phyloP scores from a whole-genome alignment of 208 protist genomes.

The Blechomonas ayalai region DNA sequence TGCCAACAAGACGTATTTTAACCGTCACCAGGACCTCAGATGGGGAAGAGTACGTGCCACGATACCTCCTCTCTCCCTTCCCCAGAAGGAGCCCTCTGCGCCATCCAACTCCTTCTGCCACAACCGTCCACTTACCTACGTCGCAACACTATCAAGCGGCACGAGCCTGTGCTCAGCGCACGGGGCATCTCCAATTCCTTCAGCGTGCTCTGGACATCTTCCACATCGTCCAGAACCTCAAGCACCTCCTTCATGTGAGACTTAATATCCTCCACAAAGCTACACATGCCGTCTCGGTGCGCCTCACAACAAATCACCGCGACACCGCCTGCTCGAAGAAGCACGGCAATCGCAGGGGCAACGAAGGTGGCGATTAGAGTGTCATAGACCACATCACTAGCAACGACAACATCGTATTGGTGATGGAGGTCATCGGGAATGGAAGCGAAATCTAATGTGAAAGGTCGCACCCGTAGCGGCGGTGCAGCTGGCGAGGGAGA shows the following conservation, averaged over 20 bases:
- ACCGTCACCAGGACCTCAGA: not conserved
- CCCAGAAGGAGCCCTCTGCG: too few species aligned
- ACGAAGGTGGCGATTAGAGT: conserved; percentile 28
- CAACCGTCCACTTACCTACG: too few species aligned
- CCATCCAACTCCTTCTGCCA: too few species aligned
- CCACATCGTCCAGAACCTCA: conserved; percentile 13
- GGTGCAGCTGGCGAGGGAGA: not conserved
- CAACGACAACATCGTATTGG: conserved; percentile 36
- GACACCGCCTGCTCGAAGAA: conserved; percentile 30
- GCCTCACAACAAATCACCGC: conserved; percentile 55
- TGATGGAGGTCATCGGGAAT: conserved; percentile 8
- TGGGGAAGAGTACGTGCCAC: not conserved
- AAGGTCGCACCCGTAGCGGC: conserved; percentile 4
- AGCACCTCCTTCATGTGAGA: conserved; percentile 9
- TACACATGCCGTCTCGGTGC: conserved; percentile 44
- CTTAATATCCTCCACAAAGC: conserved; percentile 19
- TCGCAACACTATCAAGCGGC: conserved; percentile 32
- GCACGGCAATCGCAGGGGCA: conserved; percentile 19
- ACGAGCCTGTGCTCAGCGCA: conserved; percentile 16
- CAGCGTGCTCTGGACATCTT: conserved; percentile 20
- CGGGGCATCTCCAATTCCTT: conserved; percentile 14
- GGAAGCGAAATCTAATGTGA: conserved; percentile 24
- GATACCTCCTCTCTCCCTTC: too few species aligned
- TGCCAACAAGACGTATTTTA: conserved; percentile 2
- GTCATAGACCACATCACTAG: conserved; percentile 61